Conservation (phyloP, 2,329 filamentous ascomycete species). For the Nothophaeocryptopus gaeumannii region DNA sequence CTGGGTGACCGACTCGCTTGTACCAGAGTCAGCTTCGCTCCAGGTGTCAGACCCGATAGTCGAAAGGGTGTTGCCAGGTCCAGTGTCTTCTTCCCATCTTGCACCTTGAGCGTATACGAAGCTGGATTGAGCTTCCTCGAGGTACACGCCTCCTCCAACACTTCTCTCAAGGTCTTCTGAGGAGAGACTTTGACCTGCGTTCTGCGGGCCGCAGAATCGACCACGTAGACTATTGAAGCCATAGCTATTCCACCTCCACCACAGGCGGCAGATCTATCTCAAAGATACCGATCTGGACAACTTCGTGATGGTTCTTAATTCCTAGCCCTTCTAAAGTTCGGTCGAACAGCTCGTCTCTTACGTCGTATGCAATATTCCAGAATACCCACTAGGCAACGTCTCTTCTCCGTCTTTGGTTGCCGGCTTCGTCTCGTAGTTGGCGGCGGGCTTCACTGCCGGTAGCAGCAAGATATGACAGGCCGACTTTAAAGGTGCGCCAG, state of each 20-base stretch:
- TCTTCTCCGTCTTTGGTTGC: slow-evolving; percentile 9
- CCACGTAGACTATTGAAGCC: slow-evolving; percentile 78
- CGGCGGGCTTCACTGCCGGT: slow-evolving; percentile 18
- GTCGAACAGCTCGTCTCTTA: too few species aligned
- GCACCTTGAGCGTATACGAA: slow-evolving; percentile 79
- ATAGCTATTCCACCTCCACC: slow-evolving; percentile 46
- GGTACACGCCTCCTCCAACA: slow-evolving; percentile 81
- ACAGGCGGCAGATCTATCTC: too few species aligned
- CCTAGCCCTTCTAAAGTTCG: too few species aligned
- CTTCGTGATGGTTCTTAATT: too few species aligned
- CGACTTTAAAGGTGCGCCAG: slow-evolving; percentile 24
- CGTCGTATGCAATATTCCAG: too few species aligned
- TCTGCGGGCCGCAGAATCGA: slow-evolving; percentile 74
- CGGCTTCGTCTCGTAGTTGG: slow-evolving; percentile 22
- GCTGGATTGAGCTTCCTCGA: slow-evolving; percentile 72
- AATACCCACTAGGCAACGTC: slow-evolving; percentile 20
- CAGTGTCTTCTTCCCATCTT: slow-evolving; percentile 74
- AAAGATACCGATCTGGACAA: too few species aligned
- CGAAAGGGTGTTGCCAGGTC: slow-evolving; percentile 83
- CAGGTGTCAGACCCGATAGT: slow-evolving; percentile 74
- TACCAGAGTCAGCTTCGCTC: slow-evolving; percentile 90
- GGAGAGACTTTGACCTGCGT: slow-evolving; percentile 80
- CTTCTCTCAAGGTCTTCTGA: slow-evolving; percentile 75
- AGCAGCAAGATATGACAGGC: slow-evolving; percentile 26
- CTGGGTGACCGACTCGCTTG: slow-evolving; percentile 81